Evolutionary conservation across 306 rosid genomes (phyloP).

Genomic region (Morella rubra): DNA sequence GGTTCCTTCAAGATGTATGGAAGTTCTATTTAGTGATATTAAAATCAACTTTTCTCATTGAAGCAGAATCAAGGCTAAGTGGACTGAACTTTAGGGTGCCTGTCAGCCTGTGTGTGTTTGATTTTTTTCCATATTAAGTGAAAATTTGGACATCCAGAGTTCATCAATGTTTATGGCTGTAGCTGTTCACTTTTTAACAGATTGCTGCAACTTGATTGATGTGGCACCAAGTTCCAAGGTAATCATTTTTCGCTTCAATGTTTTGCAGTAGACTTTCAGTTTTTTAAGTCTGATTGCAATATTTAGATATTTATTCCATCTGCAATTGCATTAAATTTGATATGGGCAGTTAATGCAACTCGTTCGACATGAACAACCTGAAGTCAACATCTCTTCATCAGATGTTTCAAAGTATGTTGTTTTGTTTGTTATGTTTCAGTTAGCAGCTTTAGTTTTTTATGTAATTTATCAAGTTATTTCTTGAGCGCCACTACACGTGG

Average conservation of each 20-base stretch:
- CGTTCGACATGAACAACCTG: conserved; percentile 50
- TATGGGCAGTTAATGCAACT: conserved; percentile 34
- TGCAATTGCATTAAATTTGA: conserved; percentile 16
- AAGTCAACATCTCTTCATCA: conserved; percentile 51
- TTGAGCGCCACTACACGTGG: conserved; percentile 32
- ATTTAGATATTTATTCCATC: conserved; percentile 5
- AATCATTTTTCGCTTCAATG: conserved; percentile 31
- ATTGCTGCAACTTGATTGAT: conserved; percentile 32
- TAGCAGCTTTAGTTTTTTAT: conserved; percentile 25
- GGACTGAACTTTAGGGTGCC: not conserved
- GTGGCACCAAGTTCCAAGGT: conserved; percentile 37
- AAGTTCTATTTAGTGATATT: not conserved
- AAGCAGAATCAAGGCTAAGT: not conserved
- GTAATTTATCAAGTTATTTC: conserved; percentile 6
- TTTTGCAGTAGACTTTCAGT: conserved; percentile 21
- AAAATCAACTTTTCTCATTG: not conserved
- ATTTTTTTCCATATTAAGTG: not conserved
- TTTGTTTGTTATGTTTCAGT: conserved; percentile 35
- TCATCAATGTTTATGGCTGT: conserved; percentile 21
- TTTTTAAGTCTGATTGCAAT: conserved; percentile 16
- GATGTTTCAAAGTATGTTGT: conserved; percentile 85
- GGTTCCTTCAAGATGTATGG: not conserved
- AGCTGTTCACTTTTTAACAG: conserved; percentile 36
- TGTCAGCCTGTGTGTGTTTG: not conserved
- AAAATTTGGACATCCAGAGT: conserved; percentile 6